Evolutionary conservation across 352 stramenopile genomes (phyloP), one percentile per base, ranked within the genome.

Genomic region (Globisporangium yorkense): DNA sequence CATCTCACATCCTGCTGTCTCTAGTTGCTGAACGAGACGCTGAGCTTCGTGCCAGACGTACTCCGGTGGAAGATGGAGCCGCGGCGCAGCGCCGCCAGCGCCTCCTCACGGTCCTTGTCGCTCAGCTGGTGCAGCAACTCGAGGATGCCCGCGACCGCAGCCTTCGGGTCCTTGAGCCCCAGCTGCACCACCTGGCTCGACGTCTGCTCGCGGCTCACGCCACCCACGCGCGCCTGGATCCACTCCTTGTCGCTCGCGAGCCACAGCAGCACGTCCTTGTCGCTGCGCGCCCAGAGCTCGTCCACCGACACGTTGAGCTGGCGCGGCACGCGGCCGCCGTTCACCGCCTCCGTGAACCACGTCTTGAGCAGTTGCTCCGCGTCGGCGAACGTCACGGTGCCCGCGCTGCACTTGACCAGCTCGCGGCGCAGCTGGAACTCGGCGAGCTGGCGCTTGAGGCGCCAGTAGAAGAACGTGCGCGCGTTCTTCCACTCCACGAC

Each of bases 401-500:
- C 62, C 21, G 69, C 59, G 40, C 72, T 77, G 13, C 71, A 74
- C 10, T 54, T 58, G 31, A 67, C 51, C 18, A 90, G 65, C 35
- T 90, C 65, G 15, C 82, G 80, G 50, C 94, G 80, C 40, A 98
- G 65, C 58, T 91, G 70, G 72, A 99, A 99, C 72, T 99, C 97
- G 8, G 89, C 93, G 20, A 99, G 80, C 55, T 98, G 97, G 54
- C 97, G 88, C 66, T 98, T 96, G 20, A 99, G 87, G 43, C 97
- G 83, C 96, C 94, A 98, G 88, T 99, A 99, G 67, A 99, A 99
- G 85, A 98, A 99, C 51, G 70, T 87, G 41, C 97, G 89, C 33
- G 96, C 88, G 62, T 97, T 68, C 43, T 74, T 80, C 97, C 97
- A 99, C 57, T 96, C 84, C 40, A 99, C 96, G 45, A 98, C 84